Evolutionary conservation across 768 basidiomycete species (phyloP).

Genomic region (Agaricus blazei): DNA sequence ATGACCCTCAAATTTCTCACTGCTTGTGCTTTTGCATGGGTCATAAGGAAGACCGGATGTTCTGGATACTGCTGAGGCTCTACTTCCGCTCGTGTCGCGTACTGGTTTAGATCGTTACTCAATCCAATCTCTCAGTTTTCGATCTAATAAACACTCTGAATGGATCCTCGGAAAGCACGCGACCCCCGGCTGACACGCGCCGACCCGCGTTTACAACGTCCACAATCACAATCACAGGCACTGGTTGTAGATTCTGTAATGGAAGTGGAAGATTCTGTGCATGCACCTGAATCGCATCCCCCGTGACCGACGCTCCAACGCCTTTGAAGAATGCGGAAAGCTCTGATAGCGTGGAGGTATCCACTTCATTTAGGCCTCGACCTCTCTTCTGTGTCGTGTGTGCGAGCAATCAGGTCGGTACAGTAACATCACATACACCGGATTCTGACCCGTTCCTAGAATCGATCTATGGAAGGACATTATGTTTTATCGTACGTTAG

Average conservation of each 20-base stretch:
- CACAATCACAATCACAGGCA: slow-evolving; percentile 16
- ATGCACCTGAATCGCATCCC: slow-evolving; percentile 5
- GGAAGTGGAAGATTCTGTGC: background rate
- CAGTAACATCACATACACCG: background rate
- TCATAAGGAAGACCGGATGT: slow-evolving; percentile 75
- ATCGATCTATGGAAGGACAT: slow-evolving; percentile 98
- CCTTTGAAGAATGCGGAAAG: slow-evolving; percentile 2
- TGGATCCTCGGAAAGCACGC: slow-evolving; percentile 79
- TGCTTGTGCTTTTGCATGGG: slow-evolving; percentile 35
- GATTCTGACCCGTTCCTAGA: slow-evolving; percentile 42
- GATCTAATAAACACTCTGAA: slow-evolving; percentile 21
- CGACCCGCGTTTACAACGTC: slow-evolving; percentile 59
- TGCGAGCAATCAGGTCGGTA: slow-evolving; percentile 92
- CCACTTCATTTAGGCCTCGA: slow-evolving; percentile 48
- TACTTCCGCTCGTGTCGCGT: slow-evolving; percentile 4
- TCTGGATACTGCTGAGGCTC: slow-evolving; percentile 91
- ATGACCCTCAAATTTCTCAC: slow-evolving; percentile 45
- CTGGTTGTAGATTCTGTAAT: slow-evolving; percentile 7
- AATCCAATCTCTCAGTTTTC: slow-evolving; percentile 1
- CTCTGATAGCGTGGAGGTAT: background rate
- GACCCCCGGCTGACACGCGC: slow-evolving; percentile 74
- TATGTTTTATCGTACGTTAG: slow-evolving; percentile 75
- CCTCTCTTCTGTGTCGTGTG: slow-evolving; percentile 97
- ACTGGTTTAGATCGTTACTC: background rate
- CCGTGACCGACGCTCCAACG: background rate